A percentile compares a stretch with the other conserved stretches of the same genome.
Conservation (phyloP, 495 filamentous ascomycete species). For the Geoglossum glabrum region DNA sequence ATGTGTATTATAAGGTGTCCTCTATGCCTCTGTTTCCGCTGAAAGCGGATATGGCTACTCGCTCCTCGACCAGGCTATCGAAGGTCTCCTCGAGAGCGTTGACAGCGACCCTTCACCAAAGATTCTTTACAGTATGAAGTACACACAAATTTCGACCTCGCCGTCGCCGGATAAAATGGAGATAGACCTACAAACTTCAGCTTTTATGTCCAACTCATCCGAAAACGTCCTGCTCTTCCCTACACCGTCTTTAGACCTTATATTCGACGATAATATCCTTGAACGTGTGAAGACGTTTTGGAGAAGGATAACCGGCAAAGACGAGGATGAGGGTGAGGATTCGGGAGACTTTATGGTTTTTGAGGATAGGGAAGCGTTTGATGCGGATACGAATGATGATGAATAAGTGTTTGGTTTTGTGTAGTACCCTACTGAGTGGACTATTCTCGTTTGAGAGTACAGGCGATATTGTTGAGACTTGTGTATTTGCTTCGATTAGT, state of each 20-base stretch:
- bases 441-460: background rate
- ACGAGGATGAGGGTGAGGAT: conserved; percentile 17
- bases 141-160: conserved; percentile 21
- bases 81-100: conserved; percentile 27
- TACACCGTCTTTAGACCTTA: conserved; percentile 35
- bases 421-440: background rate
- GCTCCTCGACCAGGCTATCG: conserved; percentile 34
- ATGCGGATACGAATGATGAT: conserved; percentile 16
- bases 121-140: conserved; percentile 40
- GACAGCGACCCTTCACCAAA: conserved; percentile 16
- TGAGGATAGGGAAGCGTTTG: conserved; percentile 27
- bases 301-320: conserved; percentile 35
- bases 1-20: conserved; percentile 43
- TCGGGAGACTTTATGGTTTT: conserved; percentile 46
- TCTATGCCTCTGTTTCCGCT: conserved; percentile 39
- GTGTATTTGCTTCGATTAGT: too few relatives aligned
- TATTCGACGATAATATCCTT: conserved; percentile 47
- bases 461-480: background rate
- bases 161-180: background rate
- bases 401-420: background rate
- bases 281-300: conserved; percentile 42
- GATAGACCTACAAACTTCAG: conserved; percentile 19
- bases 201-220: conserved; percentile 11
- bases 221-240: conserved; percentile 26
- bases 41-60: conserved; percentile 17